phyloP scores from a whole-genome alignment of 306 rosid species.

The Prunus fruticosa region DNA sequence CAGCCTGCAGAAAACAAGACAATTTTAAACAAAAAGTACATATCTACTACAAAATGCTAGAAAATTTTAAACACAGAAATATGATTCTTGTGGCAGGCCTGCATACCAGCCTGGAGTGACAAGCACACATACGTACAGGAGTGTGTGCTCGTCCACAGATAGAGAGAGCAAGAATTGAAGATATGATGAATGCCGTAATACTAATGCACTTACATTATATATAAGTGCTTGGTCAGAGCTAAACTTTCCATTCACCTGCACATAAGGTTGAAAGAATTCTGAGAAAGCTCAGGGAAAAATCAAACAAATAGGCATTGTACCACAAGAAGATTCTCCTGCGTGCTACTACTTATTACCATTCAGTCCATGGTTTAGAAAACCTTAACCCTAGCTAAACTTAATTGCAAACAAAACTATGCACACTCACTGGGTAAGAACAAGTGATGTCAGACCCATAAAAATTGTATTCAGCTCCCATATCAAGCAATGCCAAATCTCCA shows the following conservation, averaged over 20 bases:
- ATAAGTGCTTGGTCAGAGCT: conserved; percentile 68
- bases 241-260: conserved; percentile 92
- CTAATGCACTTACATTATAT: conserved; percentile 57
- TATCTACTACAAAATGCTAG: conserved; percentile 9
- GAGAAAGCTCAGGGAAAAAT: neutral
- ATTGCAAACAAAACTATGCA: conserved; percentile 12
- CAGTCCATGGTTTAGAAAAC: neutral
- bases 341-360: neutral
- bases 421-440: conserved; percentile 88
- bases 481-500: conserved; percentile 91
- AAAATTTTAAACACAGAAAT: conserved; percentile 1
- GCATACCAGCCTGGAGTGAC: neutral
- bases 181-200: neutral
- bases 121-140: neutral
- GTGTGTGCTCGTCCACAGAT: neutral
- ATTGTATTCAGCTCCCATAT: conserved; percentile 96
- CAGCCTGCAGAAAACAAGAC: conserved; percentile 57
- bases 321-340: neutral
- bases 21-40: conserved; percentile 1
- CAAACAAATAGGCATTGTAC: neutral
- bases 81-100: neutral
- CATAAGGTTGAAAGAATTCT: conserved; percentile 14
- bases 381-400: conserved; percentile 3
- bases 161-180: neutral
- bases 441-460: conserved; percentile 97